Evolutionary conservation across 2,329 filamentous ascomycete genomes (phyloP).

Genomic region (Ilyonectria sp.): DNA sequence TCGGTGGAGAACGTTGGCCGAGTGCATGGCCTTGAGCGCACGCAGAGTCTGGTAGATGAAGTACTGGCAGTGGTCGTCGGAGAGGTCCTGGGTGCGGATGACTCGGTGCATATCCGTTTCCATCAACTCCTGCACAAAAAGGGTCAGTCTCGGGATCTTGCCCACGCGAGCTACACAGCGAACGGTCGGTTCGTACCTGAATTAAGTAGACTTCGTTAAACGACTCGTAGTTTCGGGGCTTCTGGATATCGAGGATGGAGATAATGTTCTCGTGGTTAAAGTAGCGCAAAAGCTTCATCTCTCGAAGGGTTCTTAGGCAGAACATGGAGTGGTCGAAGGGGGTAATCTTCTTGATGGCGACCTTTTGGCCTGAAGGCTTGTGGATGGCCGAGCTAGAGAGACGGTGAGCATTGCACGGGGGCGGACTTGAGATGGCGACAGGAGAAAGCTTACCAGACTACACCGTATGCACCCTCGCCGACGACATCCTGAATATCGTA

Average conservation of each 20-base stretch:
- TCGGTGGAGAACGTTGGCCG: conserved; percentile 96
- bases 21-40: conserved; percentile 99
- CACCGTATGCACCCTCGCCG: conserved; percentile 97
- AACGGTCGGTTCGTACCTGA: conserved; percentile 73
- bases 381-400: conserved; percentile 88
- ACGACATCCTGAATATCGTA: conserved; percentile 99
- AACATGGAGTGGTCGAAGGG: conserved; percentile 99
- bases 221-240: conserved; percentile 93
- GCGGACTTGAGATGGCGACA: conserved; percentile 6
- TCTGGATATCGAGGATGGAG: conserved; percentile 98
- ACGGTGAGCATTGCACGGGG: conserved; percentile 12
- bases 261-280: conserved; percentile 99
- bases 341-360: conserved; percentile 99
- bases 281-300: conserved; percentile 99
- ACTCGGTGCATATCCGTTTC: conserved; percentile 99
- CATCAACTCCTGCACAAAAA: conserved; percentile 84
- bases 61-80: conserved; percentile 99
- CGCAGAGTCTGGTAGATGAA: conserved; percentile 99
- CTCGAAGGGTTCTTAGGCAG: conserved; percentile 93
- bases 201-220: conserved; percentile 99
- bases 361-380: conserved; percentile 98
- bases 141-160: conserved; percentile 18
- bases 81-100: conserved; percentile 97
- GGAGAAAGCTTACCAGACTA: conserved; percentile 84
- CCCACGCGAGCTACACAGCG: conserved; percentile 3